Evolutionary conservation across 805 yeast genomes (phyloP).

Genomic region (Kazachstania africana): DNA sequence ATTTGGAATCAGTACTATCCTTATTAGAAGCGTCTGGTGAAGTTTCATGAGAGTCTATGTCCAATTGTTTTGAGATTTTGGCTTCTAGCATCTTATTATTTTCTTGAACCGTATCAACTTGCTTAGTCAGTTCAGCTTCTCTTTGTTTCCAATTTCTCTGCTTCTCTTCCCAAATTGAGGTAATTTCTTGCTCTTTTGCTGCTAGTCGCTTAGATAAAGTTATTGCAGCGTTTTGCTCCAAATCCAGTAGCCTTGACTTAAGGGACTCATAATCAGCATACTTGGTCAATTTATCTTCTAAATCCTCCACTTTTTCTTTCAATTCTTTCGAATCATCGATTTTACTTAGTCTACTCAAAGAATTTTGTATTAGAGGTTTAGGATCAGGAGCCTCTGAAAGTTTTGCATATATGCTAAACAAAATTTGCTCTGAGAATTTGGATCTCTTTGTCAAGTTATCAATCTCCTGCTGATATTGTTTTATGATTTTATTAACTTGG

Average conservation of each 20-base stretch:
- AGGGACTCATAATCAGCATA: conserved; percentile 72
- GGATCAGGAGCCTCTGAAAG: conserved; percentile 93
- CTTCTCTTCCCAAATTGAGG: conserved; percentile 60
- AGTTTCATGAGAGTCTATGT: conserved; percentile 29
- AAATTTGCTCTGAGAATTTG: conserved; percentile 58
- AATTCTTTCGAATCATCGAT: conserved; percentile 41
- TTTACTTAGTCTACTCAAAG: conserved; percentile 50
- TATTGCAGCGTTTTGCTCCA: conserved; percentile 51
- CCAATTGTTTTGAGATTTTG: conserved; percentile 48
- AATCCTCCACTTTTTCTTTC: conserved; percentile 36
- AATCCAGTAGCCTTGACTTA: conserved; percentile 45
- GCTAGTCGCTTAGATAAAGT: conserved; percentile 40
- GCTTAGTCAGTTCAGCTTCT: conserved; percentile 40
- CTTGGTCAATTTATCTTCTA: conserved; percentile 48
- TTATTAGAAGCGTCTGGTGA: conserved; percentile 17
- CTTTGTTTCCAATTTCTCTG: conserved; percentile 55
- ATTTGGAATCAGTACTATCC: conserved; percentile 11
- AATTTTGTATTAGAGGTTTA: conserved; percentile 59
- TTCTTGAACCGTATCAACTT: conserved; percentile 38
- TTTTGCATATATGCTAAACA: conserved; percentile 62
- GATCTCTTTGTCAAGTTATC: conserved; percentile 71
- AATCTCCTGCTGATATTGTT: conserved; percentile 76
- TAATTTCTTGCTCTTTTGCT: conserved; percentile 66
- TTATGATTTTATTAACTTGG: conserved; percentile 37
- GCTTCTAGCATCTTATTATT: conserved; percentile 56